These are phyloP conservation scores for Sindora glabra DNA, from an alignment of 306 rosid genomes.

Conservation along the genomic window DNA sequence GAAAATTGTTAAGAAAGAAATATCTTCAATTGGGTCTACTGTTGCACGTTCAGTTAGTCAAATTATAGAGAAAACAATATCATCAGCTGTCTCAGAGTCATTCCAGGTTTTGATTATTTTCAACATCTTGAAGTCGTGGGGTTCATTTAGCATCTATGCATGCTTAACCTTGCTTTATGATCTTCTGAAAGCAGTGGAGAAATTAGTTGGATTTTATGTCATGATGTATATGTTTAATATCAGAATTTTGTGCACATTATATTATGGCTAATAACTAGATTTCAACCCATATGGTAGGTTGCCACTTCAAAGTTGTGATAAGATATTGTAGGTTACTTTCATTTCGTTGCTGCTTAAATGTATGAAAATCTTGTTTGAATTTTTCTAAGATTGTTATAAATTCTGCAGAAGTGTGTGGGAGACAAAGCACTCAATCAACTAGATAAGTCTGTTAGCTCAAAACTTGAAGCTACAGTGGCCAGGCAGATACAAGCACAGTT, in stretches of 20 bases:
- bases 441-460: constrained; percentile 51
- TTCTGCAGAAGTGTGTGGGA: constrained; percentile 65
- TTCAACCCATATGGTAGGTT: too few relatives aligned
- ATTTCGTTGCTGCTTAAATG: background rate
- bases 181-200: too few relatives aligned
- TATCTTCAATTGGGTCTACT: constrained; percentile 47
- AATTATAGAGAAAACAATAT: constrained; percentile 40
- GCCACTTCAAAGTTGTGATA: background rate
- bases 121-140: background rate
- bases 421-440: constrained; percentile 57
- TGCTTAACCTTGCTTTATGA: too few relatives aligned
- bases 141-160: constrained; percentile 6
- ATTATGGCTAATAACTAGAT: too few relatives aligned
- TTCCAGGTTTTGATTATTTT: constrained; percentile 49
- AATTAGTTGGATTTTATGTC: too few relatives aligned
- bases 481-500: constrained; percentile 67
- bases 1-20: constrained; percentile 59
- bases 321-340: background rate
- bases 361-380: background rate
- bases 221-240: too few relatives aligned
- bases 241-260: too few relatives aligned
- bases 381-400: constrained; percentile 16
- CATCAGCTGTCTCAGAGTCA: constrained; percentile 43
- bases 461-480: constrained; percentile 54
- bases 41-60: constrained; percentile 48